These are phyloP conservation scores for Trametes maxima DNA, from an alignment of 768 basidiomycete genomes.

Conservation along the genomic window DNA sequence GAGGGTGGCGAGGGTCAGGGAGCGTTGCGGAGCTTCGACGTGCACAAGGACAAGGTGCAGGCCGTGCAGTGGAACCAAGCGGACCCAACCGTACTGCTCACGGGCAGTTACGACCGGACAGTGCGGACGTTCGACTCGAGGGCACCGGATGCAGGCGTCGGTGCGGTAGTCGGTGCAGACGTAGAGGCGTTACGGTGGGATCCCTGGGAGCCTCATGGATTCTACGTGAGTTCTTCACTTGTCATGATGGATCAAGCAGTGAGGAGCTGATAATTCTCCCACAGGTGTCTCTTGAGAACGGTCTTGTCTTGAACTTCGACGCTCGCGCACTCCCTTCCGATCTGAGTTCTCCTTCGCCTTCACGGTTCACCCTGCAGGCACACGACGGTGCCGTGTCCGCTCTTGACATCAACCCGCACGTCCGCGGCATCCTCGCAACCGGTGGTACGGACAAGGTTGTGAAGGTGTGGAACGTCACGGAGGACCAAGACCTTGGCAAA, in stretches of 20 bases:
- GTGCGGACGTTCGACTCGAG: slow-evolving; percentile 94
- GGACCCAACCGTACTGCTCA: slow-evolving; percentile 87
- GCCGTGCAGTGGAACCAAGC: slow-evolving; percentile 93
- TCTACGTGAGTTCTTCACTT: slow-evolving; percentile 64
- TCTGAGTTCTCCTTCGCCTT: slow-evolving; percentile 61
- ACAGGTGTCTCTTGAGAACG: slow-evolving; percentile 94
- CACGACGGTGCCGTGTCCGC: slow-evolving; percentile 91
- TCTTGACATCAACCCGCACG: slow-evolving; percentile 87
- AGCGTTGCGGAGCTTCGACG: slow-evolving; percentile 83
- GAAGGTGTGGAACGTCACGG: slow-evolving; percentile 92
- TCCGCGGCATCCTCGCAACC: slow-evolving; percentile 89
- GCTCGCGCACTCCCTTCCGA: slow-evolving; percentile 78
- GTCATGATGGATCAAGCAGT: neutral
- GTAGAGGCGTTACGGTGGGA: slow-evolving; percentile 96
- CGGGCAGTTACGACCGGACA: slow-evolving; percentile 93
- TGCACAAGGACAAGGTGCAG: slow-evolving; percentile 94
- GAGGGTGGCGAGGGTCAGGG: slow-evolving; percentile 49
- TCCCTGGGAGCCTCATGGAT: slow-evolving; percentile 85
- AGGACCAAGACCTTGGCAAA: slow-evolving; percentile 62
- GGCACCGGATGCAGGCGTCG: slow-evolving; percentile 78
- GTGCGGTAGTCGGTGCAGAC: slow-evolving; percentile 86
- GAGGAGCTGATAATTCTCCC: neutral
- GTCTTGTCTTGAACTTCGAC: slow-evolving; percentile 91
- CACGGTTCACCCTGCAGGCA: slow-evolving; percentile 87
- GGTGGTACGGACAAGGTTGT: slow-evolving; percentile 95